Percentiles rank a stretch among this genome's conserved stretches.
These are phyloP conservation scores for Pulicaria dysenterica DNA, from an alignment of 129 eudicot genomes.

Conservation along the genomic window DNA sequence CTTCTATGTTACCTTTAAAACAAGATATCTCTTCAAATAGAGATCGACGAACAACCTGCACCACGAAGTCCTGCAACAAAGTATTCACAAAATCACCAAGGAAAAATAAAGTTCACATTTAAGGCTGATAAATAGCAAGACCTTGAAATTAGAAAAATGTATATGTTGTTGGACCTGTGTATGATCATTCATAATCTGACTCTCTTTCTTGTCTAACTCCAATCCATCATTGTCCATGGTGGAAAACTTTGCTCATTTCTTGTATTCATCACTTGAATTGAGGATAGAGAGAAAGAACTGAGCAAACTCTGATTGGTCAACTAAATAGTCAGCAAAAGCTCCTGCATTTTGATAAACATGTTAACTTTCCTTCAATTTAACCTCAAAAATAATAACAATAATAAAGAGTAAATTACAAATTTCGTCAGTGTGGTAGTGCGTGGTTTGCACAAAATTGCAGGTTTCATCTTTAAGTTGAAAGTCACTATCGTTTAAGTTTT, in stretches of 20 bases:
- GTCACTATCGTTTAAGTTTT: no score
- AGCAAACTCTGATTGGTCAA: slow-evolving; percentile 64
- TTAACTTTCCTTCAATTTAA: no score
- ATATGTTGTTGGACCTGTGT: slow-evolving; percentile 55
- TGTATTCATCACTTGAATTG: slow-evolving; percentile 56
- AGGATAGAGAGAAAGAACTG: slow-evolving; percentile 63
- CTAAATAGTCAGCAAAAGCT: slow-evolving; percentile 50
- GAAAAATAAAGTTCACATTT: not conserved
- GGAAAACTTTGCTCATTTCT: slow-evolving; percentile 60
- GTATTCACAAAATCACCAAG: not conserved
- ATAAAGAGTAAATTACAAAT: no score
- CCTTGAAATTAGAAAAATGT: not conserved
- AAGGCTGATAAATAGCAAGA: not conserved
- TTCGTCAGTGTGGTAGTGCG: no score
- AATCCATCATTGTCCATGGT: slow-evolving; percentile 9
- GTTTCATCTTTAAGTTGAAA: no score
- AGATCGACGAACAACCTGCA: slow-evolving; percentile 56
- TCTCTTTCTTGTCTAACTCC: slow-evolving; percentile 27
- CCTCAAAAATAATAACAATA: no score
- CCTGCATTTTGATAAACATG: slow-evolving; percentile 48
- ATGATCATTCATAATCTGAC: slow-evolving; percentile 56
- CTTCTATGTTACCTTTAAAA: slow-evolving; percentile 46
- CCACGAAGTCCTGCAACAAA: slow-evolving; percentile 55
- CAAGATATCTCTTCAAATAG: slow-evolving; percentile 51
- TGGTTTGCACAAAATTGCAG: no score